phyloP scores from a whole-genome alignment of 441 rosid species.

The Biscutella laevigata region DNA sequence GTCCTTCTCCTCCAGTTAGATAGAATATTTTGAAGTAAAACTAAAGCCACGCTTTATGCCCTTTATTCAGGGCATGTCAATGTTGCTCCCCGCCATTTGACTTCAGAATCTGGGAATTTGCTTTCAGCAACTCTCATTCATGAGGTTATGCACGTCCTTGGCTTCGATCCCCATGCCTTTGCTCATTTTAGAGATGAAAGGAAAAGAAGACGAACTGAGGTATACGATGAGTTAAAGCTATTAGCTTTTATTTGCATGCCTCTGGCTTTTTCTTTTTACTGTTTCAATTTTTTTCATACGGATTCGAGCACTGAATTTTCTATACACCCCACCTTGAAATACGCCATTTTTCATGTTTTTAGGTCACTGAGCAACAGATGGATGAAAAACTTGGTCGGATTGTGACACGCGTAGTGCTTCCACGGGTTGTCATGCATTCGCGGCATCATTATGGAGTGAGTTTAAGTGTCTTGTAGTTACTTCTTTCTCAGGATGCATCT shows the following conservation, averaged over 20 bases:
- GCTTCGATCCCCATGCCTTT: slow-evolving; percentile 98
- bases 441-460: slow-evolving; percentile 93
- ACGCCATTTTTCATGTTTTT: slow-evolving; percentile 12
- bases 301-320: neutral
- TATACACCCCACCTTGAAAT: neutral
- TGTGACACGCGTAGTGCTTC: slow-evolving; percentile 94
- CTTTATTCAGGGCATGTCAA: slow-evolving; percentile 80
- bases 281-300: neutral
- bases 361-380: slow-evolving; percentile 88
- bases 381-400: slow-evolving; percentile 89
- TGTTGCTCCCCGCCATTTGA: slow-evolving; percentile 98
- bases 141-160: slow-evolving; percentile 99
- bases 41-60: neutral
- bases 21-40: neutral
- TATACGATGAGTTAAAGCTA: slow-evolving; percentile 17
- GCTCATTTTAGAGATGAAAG: slow-evolving; percentile 97
- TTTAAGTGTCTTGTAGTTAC: neutral
- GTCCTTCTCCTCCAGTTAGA: neutral
- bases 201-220: slow-evolving; percentile 90
- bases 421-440: slow-evolving; percentile 90
- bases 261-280: neutral
- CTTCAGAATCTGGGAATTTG: slow-evolving; percentile 89
- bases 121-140: slow-evolving; percentile 97
- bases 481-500: neutral
- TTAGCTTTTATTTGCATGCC: neutral